phyloP scores from a whole-genome alignment of 2,329 filamentous ascomycete species.

The Spiromastix sp. region DNA sequence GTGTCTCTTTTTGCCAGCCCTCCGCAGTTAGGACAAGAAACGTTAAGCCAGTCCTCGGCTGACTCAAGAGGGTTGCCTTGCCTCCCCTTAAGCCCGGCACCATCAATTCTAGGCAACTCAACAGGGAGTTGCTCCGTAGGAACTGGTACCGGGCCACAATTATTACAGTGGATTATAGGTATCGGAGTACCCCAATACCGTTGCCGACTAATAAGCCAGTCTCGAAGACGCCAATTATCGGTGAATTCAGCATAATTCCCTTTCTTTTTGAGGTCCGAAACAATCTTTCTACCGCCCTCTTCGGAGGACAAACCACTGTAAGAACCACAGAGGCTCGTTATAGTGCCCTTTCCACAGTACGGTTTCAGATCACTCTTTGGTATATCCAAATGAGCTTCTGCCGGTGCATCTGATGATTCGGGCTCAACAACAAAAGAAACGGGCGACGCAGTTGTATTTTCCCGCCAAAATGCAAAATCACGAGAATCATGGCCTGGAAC shows the following conservation, averaged over 20 bases:
- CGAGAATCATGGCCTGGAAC: slow-evolving; percentile 75
- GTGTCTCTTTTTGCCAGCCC: slow-evolving; percentile 68
- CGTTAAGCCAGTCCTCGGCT: slow-evolving; percentile 63
- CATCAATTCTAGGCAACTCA: slow-evolving; percentile 56
- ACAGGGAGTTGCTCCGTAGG: slow-evolving; percentile 69
- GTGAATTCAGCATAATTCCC: slow-evolving; percentile 50
- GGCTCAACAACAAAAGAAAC: slow-evolving; percentile 52
- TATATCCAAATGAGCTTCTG: slow-evolving; percentile 37
- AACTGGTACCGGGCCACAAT: slow-evolving; percentile 70
- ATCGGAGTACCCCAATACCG: slow-evolving; percentile 88
- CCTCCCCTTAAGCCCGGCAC: slow-evolving; percentile 58
- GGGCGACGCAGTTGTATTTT: slow-evolving; percentile 51
- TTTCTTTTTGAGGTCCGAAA: slow-evolving; percentile 39
- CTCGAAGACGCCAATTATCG: slow-evolving; percentile 69
- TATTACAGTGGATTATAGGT: slow-evolving; percentile 70
- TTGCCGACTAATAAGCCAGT: slow-evolving; percentile 89
- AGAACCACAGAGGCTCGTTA: slow-evolving; percentile 55
- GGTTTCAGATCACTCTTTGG: slow-evolving; percentile 31
- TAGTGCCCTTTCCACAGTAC: slow-evolving; percentile 54
- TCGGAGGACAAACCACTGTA: slow-evolving; percentile 55
- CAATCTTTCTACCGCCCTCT: slow-evolving; percentile 51
- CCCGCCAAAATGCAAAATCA: slow-evolving; percentile 70
- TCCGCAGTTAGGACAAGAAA: slow-evolving; percentile 60
- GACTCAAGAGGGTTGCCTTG: slow-evolving; percentile 68
- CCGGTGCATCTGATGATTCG: slow-evolving; percentile 23